Base-by-base conservation (phyloP, 805 yeast genomes). In the Hanseniaspora pseudoguilliermondii region DNA sequence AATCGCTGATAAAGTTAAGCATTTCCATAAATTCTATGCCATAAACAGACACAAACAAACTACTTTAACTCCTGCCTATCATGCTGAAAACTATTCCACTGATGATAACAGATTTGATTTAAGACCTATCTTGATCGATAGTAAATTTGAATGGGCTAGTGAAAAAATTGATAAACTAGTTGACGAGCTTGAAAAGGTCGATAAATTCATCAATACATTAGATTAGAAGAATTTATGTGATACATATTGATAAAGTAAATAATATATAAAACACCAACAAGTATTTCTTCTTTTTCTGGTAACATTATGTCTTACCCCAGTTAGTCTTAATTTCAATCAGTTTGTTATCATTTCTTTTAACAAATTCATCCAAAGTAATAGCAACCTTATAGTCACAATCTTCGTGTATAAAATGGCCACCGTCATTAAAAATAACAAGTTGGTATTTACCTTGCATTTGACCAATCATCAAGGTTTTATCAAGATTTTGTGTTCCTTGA, bases 391-490 rank as follows among this genome's bases (percentile, higher is more conserved):
- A 69, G 0, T 97, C 93, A 7, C 78, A 75, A 66, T 93, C 99
- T 65, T 93, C 98, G 49, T 93, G 98, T n/a, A 95, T 72, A 62
- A 90, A 93, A 69, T 93, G 99, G 1, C 97, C 97, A 2, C 89
- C 74, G 55, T 82, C 84, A 59, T 76, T 80, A 66, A 88, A 83
- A 5, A 89, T 93, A 15, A 86, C 81, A 42, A 93, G 75, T 69
- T 95, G 99, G 67, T 84, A 93, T 66, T 82, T 83, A 1, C 99
- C 99, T 69, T 90, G 97, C 98, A 93, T 93, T 69, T 95, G 98
- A 0, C 97, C 99, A 52, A 93, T 82, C 68, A 90, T 88, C 49
- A 93, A 73, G 40, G 78, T 78, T 60, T 84, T 88, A 69, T 93
- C 98, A 34, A 95, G 73, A 21, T 85, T 81, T 44, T 51, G 43